Base-by-base conservation (phyloP, 208 protist species). In the Leishmania arabica region DNA sequence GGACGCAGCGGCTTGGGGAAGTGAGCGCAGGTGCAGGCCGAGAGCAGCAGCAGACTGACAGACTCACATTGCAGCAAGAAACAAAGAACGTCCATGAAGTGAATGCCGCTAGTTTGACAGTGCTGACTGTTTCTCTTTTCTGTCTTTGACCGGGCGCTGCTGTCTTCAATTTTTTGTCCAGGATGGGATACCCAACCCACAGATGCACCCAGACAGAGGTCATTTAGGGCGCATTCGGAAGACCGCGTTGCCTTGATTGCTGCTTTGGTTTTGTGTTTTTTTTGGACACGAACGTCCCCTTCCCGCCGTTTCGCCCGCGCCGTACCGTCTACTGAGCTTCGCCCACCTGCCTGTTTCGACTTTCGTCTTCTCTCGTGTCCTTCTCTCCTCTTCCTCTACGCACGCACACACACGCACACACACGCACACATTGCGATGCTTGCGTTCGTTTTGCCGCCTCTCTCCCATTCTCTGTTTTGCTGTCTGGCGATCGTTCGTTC, bases 321-420 rank as follows among this genome's bases (percentile, higher is more conserved):
- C 21, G 27, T 3, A 31, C 13, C 45, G 21, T 27, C 11, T 45
- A 9, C 24, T 73, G 11, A 31, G 45, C 45, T 27, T 13, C 69
- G 17, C 40, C 40, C 42, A 51, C 11, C 1, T 37, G 42, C 24
- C 69, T 51, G 24, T 19, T n/a, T 21, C 21, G 3, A 13, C 6
- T 34, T 21, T 51, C 45, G 17, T 62, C 24, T 34, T 45, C 49
- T 40, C 13, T 58, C 47, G 0, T 75, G 11, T 40, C 53, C 27
- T 8, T 15, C 69, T 53, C 47, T 34, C 37, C 65, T 31, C 15
- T 40, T 45, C 19, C 34, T 75, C 19, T 9, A 75, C 47, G 4
- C 58, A 15, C 69, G 34, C 47, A 74, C 69, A 73, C 31, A 68
- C 64, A 68, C 31, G n/a, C 62, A 62, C 56, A 31, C 27, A 62